Percentiles rank a stretch among this genome's conserved stretches.
These are phyloP conservation scores for Orbilia blumenaviensis DNA, from an alignment of 2,329 filamentous ascomycete genomes.

Conservation along the genomic window DNA sequence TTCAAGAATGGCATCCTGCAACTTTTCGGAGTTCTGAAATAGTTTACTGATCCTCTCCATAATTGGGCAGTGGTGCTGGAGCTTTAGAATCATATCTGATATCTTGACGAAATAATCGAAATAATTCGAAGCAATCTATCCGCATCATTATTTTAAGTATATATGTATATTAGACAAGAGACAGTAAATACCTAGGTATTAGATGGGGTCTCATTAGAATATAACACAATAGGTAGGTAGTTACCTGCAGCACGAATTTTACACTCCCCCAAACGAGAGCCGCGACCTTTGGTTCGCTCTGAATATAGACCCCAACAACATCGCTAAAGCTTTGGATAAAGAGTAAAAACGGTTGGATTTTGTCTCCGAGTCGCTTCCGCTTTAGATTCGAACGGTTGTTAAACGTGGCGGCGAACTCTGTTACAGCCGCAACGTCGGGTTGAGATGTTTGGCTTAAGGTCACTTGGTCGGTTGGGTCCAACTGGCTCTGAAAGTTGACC, in stretches of 20 bases:
- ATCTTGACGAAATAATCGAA: slow-evolving; percentile 62
- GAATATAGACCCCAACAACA: slow-evolving; percentile 61
- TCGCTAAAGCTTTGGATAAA: slow-evolving; percentile 61
- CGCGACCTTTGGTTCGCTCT: slow-evolving; percentile 60
- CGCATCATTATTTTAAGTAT: neutral
- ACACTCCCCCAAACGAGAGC: slow-evolving; percentile 64
- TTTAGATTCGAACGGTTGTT: slow-evolving; percentile 9
- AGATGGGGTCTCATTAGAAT: no score
- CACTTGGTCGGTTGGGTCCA: slow-evolving; percentile 11
- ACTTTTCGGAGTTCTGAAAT: slow-evolving; percentile 41
- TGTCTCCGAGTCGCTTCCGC: slow-evolving; percentile 30
- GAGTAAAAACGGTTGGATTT: slow-evolving; percentile 58
- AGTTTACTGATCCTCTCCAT: slow-evolving; percentile 56
- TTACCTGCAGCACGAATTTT: slow-evolving; percentile 62
- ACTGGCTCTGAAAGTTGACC: neutral
- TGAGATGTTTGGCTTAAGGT: slow-evolving; percentile 8
- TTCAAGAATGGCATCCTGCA: slow-evolving; percentile 49
- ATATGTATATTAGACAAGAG: no score
- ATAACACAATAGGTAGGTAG: slow-evolving; percentile 1
- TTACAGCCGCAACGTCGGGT: slow-evolving; percentile 11
- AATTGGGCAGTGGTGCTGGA: slow-evolving; percentile 60
- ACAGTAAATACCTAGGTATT: no score
- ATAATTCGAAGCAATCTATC: slow-evolving; percentile 60
- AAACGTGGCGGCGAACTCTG: slow-evolving; percentile 7
- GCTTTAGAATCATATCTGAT: slow-evolving; percentile 60